A percentile compares a stretch with the other conserved stretches of the same genome.
Evolutionary conservation across 2,329 filamentous ascomycete species (phyloP).

Genomic region (Phaeosphaeriaceae sp.): DNA sequence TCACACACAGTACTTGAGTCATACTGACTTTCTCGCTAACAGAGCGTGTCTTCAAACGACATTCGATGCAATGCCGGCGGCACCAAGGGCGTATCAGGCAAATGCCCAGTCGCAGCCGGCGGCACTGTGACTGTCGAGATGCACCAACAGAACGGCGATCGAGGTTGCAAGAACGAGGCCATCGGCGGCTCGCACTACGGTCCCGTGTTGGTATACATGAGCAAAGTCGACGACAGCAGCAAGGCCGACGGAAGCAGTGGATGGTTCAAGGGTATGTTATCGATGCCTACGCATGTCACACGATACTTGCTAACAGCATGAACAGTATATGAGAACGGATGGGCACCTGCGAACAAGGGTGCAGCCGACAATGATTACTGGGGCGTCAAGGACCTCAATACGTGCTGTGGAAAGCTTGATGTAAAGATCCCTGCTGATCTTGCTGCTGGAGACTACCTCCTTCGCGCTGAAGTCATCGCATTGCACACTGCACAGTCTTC

Average conservation of each 20-base stretch:
- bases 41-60: conserved; percentile 58
- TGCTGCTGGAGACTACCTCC: conserved; percentile 31
- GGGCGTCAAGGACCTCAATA: conserved; percentile 34
- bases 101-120: conserved; percentile 30
- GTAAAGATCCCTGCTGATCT: conserved; percentile 28
- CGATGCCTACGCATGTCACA: conserved; percentile 22
- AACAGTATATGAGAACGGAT: conserved; percentile 44
- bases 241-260: conserved; percentile 28
- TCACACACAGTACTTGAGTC: not conserved
- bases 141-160: conserved; percentile 36
- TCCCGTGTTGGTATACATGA: conserved; percentile 62
- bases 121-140: conserved; percentile 36
- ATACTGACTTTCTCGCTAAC: conserved; percentile 27
- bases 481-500: conserved; percentile 46
- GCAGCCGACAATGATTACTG: conserved; percentile 29
- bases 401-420: conserved; percentile 34
- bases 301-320: conserved; percentile 1
- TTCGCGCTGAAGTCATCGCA: conserved; percentile 49
- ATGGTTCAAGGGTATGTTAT: conserved; percentile 40
- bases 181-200: conserved; percentile 64
- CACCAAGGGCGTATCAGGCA: conserved; percentile 23
- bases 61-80: conserved; percentile 57
- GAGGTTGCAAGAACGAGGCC: conserved; percentile 53
- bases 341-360: conserved; percentile 36
- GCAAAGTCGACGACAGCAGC: conserved; percentile 58